Conservation (phyloP, 225 moss, liverwort and hornwort species). For the Thuidium tamariscinum region DNA sequence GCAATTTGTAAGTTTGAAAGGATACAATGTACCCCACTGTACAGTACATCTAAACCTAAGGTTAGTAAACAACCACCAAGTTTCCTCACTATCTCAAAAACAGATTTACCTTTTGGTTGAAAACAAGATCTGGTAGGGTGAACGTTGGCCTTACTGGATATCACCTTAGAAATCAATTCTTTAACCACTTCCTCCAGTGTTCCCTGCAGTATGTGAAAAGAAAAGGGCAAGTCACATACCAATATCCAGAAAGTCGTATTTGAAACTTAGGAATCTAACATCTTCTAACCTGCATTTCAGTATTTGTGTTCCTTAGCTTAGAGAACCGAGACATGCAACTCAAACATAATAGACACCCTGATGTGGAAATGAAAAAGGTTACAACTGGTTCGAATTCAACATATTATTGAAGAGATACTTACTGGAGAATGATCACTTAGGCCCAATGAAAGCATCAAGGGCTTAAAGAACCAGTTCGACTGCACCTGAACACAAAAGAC, state of each 20-base stretch:
- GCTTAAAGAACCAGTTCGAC: slow-evolving; percentile 48
- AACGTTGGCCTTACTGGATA: not conserved
- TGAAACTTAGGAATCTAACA: not conserved
- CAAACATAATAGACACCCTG: not conserved
- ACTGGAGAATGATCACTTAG: slow-evolving; percentile 49
- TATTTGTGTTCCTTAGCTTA: not conserved
- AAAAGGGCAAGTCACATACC: not conserved
- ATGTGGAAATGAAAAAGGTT: not conserved
- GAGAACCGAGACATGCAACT: not conserved
- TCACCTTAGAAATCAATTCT: not conserved
- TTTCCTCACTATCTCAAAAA: not conserved
- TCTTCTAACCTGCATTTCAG: not conserved
- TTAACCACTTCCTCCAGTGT: slow-evolving; percentile 20
- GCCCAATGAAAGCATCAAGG: slow-evolving; percentile 59
- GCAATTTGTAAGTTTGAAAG: not conserved
- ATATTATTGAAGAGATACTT: not conserved
- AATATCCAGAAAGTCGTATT: not conserved
- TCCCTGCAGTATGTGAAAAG: not conserved
- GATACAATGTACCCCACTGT: not conserved
- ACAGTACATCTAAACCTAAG: not conserved
- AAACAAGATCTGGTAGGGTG: slow-evolving; percentile 34
- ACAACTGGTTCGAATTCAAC: not conserved
- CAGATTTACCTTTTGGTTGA: not conserved
- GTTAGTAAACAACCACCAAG: not conserved
- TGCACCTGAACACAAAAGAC: slow-evolving; percentile 12